These are phyloP conservation scores for Ormosia semicastrata DNA, from an alignment of 306 rosid species.

Conservation along the genomic window DNA sequence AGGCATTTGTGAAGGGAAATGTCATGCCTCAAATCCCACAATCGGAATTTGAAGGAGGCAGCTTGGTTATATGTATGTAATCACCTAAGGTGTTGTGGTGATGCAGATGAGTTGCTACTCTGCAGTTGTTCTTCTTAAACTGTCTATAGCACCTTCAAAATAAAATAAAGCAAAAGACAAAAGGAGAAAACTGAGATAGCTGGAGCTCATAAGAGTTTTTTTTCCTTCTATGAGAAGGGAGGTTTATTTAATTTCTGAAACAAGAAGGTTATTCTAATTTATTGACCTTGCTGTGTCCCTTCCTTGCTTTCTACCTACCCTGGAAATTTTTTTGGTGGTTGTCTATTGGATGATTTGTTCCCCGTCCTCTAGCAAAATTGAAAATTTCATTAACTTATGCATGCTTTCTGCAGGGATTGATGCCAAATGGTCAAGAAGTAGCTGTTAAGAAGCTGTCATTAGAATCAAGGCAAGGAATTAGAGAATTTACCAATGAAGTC, in stretches of 20 bases:
- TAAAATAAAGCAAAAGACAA: background rate
- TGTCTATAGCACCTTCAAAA: background rate
- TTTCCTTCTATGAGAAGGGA: background rate
- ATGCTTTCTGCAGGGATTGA: slow-evolving; percentile 59
- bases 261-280: background rate
- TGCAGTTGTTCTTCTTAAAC: background rate
- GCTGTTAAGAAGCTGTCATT: slow-evolving; percentile 84
- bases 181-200: background rate
- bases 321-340: background rate
- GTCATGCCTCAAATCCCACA: no score
- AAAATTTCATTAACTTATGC: slow-evolving; percentile 8
- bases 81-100: background rate
- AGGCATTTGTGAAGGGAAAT: background rate
- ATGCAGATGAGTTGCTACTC: background rate
- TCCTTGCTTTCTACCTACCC: background rate
- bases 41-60: no score
- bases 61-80: no score
- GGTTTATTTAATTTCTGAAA: background rate
- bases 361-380: background rate
- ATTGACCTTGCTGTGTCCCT: background rate
- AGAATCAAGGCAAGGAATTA: slow-evolving; percentile 77
- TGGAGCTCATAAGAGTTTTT: background rate
- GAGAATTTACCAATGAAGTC: slow-evolving; percentile 85
- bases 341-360: background rate
- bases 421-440: slow-evolving; percentile 89